Percentiles rank a stretch among this genome's conserved stretches.
Evolutionary conservation across 352 stramenopile species (phyloP).

Genomic region (Pythium oligandrum): DNA sequence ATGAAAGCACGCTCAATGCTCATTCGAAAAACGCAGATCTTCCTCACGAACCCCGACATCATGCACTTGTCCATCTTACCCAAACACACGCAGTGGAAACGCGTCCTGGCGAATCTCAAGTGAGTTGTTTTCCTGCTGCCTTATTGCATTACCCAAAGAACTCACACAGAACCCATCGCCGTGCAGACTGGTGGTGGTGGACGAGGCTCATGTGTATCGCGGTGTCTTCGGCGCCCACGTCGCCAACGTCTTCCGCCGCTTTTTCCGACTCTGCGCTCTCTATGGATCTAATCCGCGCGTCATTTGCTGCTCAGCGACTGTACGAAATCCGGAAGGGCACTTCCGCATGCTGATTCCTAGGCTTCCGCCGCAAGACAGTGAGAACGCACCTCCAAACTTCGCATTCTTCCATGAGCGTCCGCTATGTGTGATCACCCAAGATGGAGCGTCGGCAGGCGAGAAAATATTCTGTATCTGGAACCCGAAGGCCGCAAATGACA

Average conservation of each 20-base stretch:
- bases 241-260: conserved; percentile 84
- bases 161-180: not conserved
- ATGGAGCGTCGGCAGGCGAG: conserved; percentile 85
- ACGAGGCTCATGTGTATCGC: conserved; percentile 95
- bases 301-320: conserved; percentile 95
- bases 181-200: conserved; percentile 63
- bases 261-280: conserved; percentile 85
- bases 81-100: conserved; percentile 87
- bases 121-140: conserved; percentile 34
- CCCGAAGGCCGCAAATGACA: conserved; percentile 43
- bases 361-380: conserved; percentile 24
- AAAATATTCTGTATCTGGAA: conserved; percentile 97
- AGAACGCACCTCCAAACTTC: conserved; percentile 27
- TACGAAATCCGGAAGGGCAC: conserved; percentile 90
- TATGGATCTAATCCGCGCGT: conserved; percentile 86
- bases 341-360: conserved; percentile 88
- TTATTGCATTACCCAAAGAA: not conserved
- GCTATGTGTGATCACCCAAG: conserved; percentile 79
- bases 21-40: conserved; percentile 86
- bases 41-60: conserved; percentile 99
- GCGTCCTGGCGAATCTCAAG: conserved; percentile 86
- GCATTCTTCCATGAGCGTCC: conserved; percentile 58
- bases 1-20: conserved; percentile 86
- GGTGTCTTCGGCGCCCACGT: conserved; percentile 83
- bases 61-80: conserved; percentile 96